phyloP scores from a whole-genome alignment of 768 basidiomycete genomes.

The Holtermanniella nyarrowii region DNA sequence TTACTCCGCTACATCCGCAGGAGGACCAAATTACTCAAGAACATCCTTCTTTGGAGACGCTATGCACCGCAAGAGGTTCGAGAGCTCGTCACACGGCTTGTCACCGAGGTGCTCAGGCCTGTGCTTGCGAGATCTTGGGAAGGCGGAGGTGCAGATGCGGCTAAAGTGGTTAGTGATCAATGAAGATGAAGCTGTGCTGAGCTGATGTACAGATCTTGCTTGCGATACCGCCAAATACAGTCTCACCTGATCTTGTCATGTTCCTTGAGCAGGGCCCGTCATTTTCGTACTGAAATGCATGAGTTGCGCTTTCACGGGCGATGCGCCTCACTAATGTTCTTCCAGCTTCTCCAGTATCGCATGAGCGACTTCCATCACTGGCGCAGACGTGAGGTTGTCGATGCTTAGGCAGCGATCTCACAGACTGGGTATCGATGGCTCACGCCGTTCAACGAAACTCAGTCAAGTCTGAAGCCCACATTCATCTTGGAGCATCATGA shows the following conservation, averaged over 20 bases:
- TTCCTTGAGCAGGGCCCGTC: conserved; percentile 14
- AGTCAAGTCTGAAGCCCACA: too few relatives aligned
- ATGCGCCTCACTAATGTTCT: too few relatives aligned
- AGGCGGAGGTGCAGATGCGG: conserved; percentile 63
- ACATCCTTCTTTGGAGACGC: conserved; percentile 66
- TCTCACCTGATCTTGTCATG: conserved; percentile 20
- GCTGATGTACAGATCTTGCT: conserved; percentile 15
- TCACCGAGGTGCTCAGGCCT: conserved; percentile 53
- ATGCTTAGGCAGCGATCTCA: too few relatives aligned
- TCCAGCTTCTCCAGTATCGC: too few relatives aligned
- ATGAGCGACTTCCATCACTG: too few relatives aligned
- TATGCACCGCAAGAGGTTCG: conserved; percentile 55
- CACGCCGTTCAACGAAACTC: too few relatives aligned
- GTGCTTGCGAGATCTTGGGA: conserved; percentile 74
- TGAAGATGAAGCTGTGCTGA: not conserved
- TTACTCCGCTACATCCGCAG: conserved; percentile 59
- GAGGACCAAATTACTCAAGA: conserved; percentile 60
- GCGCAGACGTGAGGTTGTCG: too few relatives aligned
- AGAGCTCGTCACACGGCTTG: conserved; percentile 49
- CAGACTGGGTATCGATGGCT: too few relatives aligned
- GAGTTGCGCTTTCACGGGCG: not conserved
- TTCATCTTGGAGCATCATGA: not conserved
- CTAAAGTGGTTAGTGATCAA: conserved; percentile 48
- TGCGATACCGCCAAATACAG: conserved; percentile 6
- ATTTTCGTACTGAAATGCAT: not conserved